Evolutionary conservation across 2,329 filamentous ascomycete genomes (phyloP).

Genomic region (Alternaria sp.): DNA sequence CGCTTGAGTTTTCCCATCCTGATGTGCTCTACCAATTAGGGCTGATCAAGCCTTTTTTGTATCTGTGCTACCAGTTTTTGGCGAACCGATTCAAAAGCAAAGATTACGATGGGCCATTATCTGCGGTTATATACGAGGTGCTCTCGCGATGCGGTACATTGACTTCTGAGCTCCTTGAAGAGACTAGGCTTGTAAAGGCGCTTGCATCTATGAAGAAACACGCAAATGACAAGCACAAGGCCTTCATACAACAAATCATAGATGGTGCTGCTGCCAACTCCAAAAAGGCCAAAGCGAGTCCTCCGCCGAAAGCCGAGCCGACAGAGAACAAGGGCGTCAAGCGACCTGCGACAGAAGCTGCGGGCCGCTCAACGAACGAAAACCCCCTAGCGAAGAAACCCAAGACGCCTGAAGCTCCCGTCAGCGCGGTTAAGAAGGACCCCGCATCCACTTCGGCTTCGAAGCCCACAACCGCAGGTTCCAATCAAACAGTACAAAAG

Average conservation of each 20-base stretch:
- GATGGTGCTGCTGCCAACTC: slow-evolving; percentile 53
- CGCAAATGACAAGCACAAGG: slow-evolving; percentile 70
- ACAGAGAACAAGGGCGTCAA: slow-evolving; percentile 44
- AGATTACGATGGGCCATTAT: slow-evolving; percentile 54
- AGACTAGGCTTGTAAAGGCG: slow-evolving; percentile 71
- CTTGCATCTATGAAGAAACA: slow-evolving; percentile 70
- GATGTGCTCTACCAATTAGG: slow-evolving; percentile 54
- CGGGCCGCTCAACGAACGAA: slow-evolving; percentile 28
- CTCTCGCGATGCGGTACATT: slow-evolving; percentile 70
- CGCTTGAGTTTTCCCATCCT: slow-evolving; percentile 57
- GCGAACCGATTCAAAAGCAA: slow-evolving; percentile 57
- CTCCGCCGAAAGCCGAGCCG: slow-evolving; percentile 34
- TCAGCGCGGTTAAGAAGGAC: slow-evolving; percentile 31
- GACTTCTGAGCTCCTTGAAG: slow-evolving; percentile 66
- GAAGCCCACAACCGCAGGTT: slow-evolving; percentile 19
- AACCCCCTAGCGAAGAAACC: slow-evolving; percentile 37
- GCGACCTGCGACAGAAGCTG: slow-evolving; percentile 34
- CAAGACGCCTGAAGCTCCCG: slow-evolving; percentile 35
- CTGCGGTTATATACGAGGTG: slow-evolving; percentile 58
- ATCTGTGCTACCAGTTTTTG: slow-evolving; percentile 59
- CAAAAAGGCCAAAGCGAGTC: slow-evolving; percentile 47
- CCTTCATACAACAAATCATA: slow-evolving; percentile 66
- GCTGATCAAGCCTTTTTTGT: slow-evolving; percentile 53
- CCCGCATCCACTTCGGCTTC: slow-evolving; percentile 8
- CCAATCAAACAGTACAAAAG: slow-evolving; percentile 31